Evolutionary conservation across 2,329 filamentous ascomycete species (phyloP).

Genomic region (Verticillium nubilum): DNA sequence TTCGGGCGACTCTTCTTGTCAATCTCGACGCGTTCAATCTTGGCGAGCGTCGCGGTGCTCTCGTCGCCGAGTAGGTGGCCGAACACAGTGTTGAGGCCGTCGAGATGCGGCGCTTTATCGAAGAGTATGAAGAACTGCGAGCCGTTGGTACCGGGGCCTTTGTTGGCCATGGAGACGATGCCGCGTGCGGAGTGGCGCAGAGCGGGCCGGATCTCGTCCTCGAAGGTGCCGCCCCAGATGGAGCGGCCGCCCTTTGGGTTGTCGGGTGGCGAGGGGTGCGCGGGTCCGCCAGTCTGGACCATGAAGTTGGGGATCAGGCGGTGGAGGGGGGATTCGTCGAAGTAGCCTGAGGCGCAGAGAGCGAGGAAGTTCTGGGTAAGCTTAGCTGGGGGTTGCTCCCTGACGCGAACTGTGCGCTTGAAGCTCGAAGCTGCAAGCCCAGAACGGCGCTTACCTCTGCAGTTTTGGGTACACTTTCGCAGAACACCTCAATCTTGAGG

Average conservation of each 20-base stretch:
- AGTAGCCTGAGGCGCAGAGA: slow-evolving; percentile 75
- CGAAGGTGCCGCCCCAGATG: slow-evolving; percentile 69
- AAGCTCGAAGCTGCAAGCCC: neutral
- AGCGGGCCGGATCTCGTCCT: slow-evolving; percentile 72
- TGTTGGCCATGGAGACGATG: slow-evolving; percentile 74
- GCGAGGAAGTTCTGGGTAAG: slow-evolving; percentile 77
- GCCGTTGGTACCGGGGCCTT: slow-evolving; percentile 67
- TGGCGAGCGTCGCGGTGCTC: slow-evolving; percentile 58
- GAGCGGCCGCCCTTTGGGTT: slow-evolving; percentile 65
- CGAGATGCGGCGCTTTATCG: slow-evolving; percentile 72
- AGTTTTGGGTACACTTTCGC: slow-evolving; percentile 88
- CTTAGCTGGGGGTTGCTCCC: neutral
- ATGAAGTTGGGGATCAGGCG: slow-evolving; percentile 78
- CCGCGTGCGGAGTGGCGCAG: slow-evolving; percentile 64
- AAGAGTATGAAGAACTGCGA: slow-evolving; percentile 80
- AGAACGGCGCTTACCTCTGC: slow-evolving; percentile 56
- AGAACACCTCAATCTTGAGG: slow-evolving; percentile 94
- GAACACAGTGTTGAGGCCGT: slow-evolving; percentile 81
- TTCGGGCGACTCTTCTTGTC: slow-evolving; percentile 75
- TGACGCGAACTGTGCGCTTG: neutral
- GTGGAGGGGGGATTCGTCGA: slow-evolving; percentile 71
- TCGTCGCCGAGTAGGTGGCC: slow-evolving; percentile 66
- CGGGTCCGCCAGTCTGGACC: slow-evolving; percentile 67
- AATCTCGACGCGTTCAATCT: slow-evolving; percentile 65
- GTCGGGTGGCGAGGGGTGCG: slow-evolving; percentile 41